These are phyloP conservation scores for Euphrasia confusa DNA, from an alignment of 257 asterid genomes.

Conservation along the genomic window DNA sequence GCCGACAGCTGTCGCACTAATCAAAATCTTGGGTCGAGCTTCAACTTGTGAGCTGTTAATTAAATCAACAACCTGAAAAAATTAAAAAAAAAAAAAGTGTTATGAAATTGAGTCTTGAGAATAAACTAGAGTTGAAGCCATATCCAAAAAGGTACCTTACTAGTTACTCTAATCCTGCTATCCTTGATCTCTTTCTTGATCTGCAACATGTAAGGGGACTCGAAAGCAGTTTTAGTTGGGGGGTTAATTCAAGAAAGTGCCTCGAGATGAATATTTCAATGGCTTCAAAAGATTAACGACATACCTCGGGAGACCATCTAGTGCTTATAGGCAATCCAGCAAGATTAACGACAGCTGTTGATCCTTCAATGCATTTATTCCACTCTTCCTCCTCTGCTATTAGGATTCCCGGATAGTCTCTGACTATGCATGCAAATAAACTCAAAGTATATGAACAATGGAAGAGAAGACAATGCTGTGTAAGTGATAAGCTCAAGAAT, in stretches of 20 bases:
- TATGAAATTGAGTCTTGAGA: too few relatives aligned
- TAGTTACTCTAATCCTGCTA: conserved; percentile 67
- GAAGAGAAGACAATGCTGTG: neutral
- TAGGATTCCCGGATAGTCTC: conserved; percentile 64
- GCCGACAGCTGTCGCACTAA: conserved; percentile 93
- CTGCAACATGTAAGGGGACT: conserved; percentile 36
- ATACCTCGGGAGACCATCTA: conserved; percentile 92
- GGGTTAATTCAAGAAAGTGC: too few relatives aligned
- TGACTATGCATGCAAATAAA: conserved; percentile 34
- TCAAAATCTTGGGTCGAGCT: conserved; percentile 65
- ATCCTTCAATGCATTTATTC: conserved; percentile 72
- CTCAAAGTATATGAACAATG: conserved; percentile 12
- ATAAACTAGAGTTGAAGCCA: conserved; percentile 46
- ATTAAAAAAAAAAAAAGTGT: too few relatives aligned
- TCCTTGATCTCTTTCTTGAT: conserved; percentile 85
- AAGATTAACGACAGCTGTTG: conserved; percentile 88
- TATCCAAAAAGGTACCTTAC: too few relatives aligned
- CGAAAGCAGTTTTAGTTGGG: neutral
- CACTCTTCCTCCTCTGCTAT: conserved; percentile 85
- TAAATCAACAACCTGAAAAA: too few relatives aligned
- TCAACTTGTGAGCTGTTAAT: conserved; percentile 26
- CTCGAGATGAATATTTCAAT: neutral
- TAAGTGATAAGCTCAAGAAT: neutral
- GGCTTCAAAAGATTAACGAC: neutral
- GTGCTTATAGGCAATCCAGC: conserved; percentile 90